These are phyloP conservation scores for Avena eriantha DNA, from an alignment of 176 grass and related monocot genomes.

Conservation along the genomic window DNA sequence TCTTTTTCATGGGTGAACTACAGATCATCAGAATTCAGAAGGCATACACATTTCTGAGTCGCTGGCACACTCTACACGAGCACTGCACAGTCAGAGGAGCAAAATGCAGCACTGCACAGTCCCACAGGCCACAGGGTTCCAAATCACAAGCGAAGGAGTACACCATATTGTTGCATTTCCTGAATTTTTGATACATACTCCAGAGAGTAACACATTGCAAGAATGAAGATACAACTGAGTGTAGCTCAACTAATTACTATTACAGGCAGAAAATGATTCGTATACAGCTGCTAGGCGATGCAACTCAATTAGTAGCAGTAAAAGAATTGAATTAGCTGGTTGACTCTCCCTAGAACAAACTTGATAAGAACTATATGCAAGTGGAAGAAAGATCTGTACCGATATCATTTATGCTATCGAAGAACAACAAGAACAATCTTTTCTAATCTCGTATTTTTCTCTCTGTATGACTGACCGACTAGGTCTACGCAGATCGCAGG, in stretches of 20 bases:
- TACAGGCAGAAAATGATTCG: slow-evolving; percentile 9
- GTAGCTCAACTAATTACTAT: neutral
- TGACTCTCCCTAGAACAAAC: slow-evolving; percentile 40
- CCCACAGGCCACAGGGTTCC: neutral
- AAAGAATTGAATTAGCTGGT: slow-evolving; percentile 51
- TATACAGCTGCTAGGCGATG: slow-evolving; percentile 37
- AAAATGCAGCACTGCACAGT: neutral
- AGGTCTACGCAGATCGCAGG: slow-evolving; percentile 50
- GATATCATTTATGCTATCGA: slow-evolving; percentile 35
- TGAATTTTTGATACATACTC: slow-evolving; percentile 13
- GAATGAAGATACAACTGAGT: slow-evolving; percentile 13
- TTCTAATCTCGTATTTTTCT: slow-evolving; percentile 49
- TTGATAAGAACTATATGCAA: slow-evolving; percentile 43
- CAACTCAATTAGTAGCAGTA: slow-evolving; percentile 45
- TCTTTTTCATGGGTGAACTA: neutral
- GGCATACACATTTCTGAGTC: neutral
- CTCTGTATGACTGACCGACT: slow-evolving; percentile 49
- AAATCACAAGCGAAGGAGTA: neutral
- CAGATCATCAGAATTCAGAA: neutral
- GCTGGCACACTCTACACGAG: neutral
- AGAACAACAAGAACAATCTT: slow-evolving; percentile 39
- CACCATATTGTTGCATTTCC: neutral
- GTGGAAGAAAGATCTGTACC: slow-evolving; percentile 31
- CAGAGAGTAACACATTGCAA: neutral
- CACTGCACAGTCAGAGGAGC: neutral